Evolutionary conservation across 805 yeast species (phyloP).

Genomic region (Wickerhamomyces bovis): DNA sequence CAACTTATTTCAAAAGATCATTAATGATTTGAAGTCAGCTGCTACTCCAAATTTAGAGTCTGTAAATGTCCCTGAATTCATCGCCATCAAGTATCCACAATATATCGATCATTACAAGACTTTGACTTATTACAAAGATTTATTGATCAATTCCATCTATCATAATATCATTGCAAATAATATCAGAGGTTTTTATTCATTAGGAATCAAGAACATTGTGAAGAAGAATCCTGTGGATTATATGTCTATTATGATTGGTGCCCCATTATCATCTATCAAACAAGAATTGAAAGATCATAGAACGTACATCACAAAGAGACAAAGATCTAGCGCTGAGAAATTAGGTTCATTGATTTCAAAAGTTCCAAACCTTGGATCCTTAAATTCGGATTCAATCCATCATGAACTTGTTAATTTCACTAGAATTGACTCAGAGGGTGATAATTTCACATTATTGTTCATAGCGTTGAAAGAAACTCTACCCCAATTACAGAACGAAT

Average conservation of each 20-base stretch:
- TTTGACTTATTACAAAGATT: conserved; percentile 7
- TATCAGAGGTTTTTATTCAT: conserved; percentile 15
- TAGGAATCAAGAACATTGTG: conserved; percentile 24
- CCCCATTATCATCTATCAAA: conserved; percentile 31
- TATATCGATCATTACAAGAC: conserved; percentile 8
- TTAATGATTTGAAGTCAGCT: conserved; percentile 21
- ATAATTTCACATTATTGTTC: neutral
- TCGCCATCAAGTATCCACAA: conserved; percentile 5
- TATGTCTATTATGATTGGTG: conserved; percentile 26
- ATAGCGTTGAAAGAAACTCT: neutral
- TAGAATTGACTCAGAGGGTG: neutral
- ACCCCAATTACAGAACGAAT: neutral
- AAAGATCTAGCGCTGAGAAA: conserved; percentile 27
- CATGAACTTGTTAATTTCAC: neutral
- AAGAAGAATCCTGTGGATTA: conserved; percentile 20
- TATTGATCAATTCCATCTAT: conserved; percentile 13
- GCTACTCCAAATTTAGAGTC: conserved; percentile 10
- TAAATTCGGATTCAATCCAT: neutral
- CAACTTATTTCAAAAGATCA: conserved; percentile 13
- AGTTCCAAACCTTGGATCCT: conserved; percentile 24
- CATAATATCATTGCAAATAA: conserved; percentile 14
- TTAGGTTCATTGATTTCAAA: conserved; percentile 32
- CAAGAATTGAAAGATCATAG: conserved; percentile 25
- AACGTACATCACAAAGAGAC: conserved; percentile 16
- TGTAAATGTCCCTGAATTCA: conserved; percentile 7